A percentile compares a stretch with the other conserved stretches of the same genome.
Evolutionary conservation across 2,329 filamentous ascomycete genomes (phyloP).

Genomic region (Triangularia setosa): DNA sequence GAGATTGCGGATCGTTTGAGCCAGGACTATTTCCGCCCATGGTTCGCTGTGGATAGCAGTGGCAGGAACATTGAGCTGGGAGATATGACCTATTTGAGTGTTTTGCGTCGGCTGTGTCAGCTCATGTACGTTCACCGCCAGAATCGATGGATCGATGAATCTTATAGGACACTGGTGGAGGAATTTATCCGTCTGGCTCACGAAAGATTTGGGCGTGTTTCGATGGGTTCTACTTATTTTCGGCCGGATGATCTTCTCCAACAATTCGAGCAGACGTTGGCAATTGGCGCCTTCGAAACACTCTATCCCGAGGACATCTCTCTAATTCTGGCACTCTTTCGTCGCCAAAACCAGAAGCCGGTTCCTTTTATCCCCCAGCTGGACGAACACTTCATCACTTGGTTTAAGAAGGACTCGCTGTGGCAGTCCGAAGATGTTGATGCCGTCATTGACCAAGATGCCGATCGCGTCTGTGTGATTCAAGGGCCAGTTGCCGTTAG

Average conservation of each 20-base stretch:
- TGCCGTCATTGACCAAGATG: slow-evolving; percentile 92
- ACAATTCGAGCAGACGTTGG: slow-evolving; percentile 81
- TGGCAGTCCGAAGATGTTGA: slow-evolving; percentile 99
- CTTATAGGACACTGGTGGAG: slow-evolving; percentile 76
- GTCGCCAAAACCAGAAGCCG: slow-evolving; percentile 89
- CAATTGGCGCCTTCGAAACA: slow-evolving; percentile 66
- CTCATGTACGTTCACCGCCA: slow-evolving; percentile 91
- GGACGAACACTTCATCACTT: slow-evolving; percentile 97
- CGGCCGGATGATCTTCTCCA: slow-evolving; percentile 73
- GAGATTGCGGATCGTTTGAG: slow-evolving; percentile 96
- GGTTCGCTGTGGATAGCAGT: slow-evolving; percentile 83
- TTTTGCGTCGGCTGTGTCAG: slow-evolving; percentile 81
- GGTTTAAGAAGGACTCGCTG: slow-evolving; percentile 99
- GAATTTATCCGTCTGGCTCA: slow-evolving; percentile 97
- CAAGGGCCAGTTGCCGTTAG: slow-evolving; percentile 91
- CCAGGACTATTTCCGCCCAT: slow-evolving; percentile 93
- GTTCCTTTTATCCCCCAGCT: slow-evolving; percentile 93
- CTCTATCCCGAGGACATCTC: slow-evolving; percentile 93
- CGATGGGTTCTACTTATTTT: slow-evolving; percentile 79
- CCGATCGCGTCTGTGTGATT: slow-evolving; percentile 90
- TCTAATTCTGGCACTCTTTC: slow-evolving; percentile 90
- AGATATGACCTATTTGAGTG: slow-evolving; percentile 92
- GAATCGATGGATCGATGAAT: slow-evolving; percentile 84
- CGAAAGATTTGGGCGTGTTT: slow-evolving; percentile 91
- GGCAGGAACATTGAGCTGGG: slow-evolving; percentile 83